Evolutionary conservation across 305 asterid genomes (phyloP).

Genomic region (Euphrasia arctica): DNA sequence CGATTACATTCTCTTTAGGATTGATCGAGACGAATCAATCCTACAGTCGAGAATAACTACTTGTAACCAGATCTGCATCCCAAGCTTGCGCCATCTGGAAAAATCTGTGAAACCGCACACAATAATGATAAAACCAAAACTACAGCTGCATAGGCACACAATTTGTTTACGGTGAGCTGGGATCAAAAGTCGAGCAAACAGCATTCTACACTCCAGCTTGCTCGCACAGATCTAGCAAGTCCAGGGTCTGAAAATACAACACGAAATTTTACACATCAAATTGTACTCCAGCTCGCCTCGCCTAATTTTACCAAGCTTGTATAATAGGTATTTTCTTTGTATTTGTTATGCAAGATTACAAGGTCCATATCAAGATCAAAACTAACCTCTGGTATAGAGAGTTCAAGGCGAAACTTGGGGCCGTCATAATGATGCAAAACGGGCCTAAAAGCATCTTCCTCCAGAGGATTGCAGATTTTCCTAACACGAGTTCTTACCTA

Average conservation of each 20-base stretch:
- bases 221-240: constrained; percentile 86
- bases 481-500: constrained; percentile 77
- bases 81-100: background rate
- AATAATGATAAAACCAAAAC: constrained; percentile 26
- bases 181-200: constrained; percentile 12
- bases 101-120: background rate
- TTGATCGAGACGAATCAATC: background rate
- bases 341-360: background rate
- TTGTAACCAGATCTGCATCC: background rate
- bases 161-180: constrained; percentile 28
- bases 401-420: constrained; percentile 97
- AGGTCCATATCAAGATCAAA: background rate
- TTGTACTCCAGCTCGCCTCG: too few species aligned
- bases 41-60: background rate
- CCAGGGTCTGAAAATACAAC: constrained; percentile 59
- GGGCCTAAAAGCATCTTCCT: constrained; percentile 94
- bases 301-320: background rate
- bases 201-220: constrained; percentile 56
- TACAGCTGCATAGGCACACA: constrained; percentile 31
- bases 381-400: constrained; percentile 87
- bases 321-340: too few species aligned
- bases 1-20: background rate
- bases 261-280: background rate
- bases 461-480: constrained; percentile 79
- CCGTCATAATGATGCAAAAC: constrained; percentile 96